Percentiles rank a stretch among this genome's conserved stretches.
phyloP scores from a whole-genome alignment of 306 rosid species.

The Rosa rugosa region DNA sequence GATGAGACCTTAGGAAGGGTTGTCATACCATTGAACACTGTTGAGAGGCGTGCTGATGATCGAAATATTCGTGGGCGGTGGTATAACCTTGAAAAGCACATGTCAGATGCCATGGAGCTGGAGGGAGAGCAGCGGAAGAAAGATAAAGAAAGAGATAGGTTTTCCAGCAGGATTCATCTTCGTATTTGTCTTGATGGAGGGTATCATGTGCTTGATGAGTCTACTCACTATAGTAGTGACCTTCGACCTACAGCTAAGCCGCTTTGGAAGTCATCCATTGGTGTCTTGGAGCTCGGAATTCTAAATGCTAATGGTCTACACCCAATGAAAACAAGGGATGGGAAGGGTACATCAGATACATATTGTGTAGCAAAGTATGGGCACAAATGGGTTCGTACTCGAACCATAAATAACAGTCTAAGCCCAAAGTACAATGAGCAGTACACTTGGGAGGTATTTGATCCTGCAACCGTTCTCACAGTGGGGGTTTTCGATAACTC shows the following conservation, averaged over 20 bases:
- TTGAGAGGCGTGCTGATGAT: constrained; percentile 77
- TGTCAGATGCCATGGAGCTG: constrained; percentile 76
- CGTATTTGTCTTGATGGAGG: constrained; percentile 80
- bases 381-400: constrained; percentile 89
- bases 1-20: constrained; percentile 73
- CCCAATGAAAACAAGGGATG: constrained; percentile 73
- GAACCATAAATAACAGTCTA: constrained; percentile 63
- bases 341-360: constrained; percentile 64
- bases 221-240: constrained; percentile 87
- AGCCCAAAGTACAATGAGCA: constrained; percentile 86
- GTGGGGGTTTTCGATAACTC: constrained; percentile 79
- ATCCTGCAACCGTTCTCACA: constrained; percentile 86
- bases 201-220: constrained; percentile 91
- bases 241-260: constrained; percentile 68
- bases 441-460: constrained; percentile 92
- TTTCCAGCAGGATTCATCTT: constrained; percentile 64
- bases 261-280: constrained; percentile 79
- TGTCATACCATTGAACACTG: constrained; percentile 41
- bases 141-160: constrained; percentile 51
- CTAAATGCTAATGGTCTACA: constrained; percentile 58
- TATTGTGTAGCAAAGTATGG: constrained; percentile 95
- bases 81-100: constrained; percentile 54
- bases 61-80: constrained; percentile 43
- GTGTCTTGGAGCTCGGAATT: constrained; percentile 84
- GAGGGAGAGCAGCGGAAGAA: constrained; percentile 51